These are phyloP conservation scores for Podaxis sp. DNA, from an alignment of 768 basidiomycete genomes.

Conservation along the genomic window DNA sequence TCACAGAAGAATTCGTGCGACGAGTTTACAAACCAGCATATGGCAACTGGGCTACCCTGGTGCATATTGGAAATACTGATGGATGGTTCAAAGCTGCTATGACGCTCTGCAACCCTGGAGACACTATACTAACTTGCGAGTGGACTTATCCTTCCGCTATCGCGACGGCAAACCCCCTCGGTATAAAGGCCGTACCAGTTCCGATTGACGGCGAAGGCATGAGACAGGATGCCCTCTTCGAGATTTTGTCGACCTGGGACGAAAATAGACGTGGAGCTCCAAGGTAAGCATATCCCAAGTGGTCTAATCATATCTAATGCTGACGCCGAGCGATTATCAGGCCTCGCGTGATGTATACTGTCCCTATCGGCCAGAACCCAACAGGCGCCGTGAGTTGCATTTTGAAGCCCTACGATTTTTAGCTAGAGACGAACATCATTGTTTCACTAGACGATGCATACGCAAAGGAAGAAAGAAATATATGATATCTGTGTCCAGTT, in stretches of 20 bases:
- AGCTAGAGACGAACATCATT: background rate
- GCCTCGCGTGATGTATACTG: conserved; percentile 70
- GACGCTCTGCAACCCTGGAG: conserved; percentile 67
- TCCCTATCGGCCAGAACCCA: conserved; percentile 86
- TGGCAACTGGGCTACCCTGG: conserved; percentile 52
- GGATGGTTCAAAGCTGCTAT: conserved; percentile 57
- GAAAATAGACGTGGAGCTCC: conserved; percentile 49
- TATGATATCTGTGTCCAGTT: conserved; percentile 83
- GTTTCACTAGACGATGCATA: conserved; percentile 51
- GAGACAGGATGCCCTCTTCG: conserved; percentile 56
- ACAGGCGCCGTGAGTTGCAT: conserved; percentile 59
- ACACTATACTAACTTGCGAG: conserved; percentile 57
- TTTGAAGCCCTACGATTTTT: background rate
- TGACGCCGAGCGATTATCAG: conserved; percentile 27
- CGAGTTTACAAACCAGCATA: conserved; percentile 61
- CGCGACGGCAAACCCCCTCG: conserved; percentile 34
- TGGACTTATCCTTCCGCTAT: conserved; percentile 72
- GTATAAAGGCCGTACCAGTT: conserved; percentile 50
- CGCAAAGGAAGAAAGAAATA: conserved; percentile 68
- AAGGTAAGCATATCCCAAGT: conserved; percentile 35
- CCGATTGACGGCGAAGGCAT: conserved; percentile 73
- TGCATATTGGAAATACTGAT: conserved; percentile 72
- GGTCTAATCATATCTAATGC: background rate
- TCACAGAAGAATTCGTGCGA: conserved; percentile 55
- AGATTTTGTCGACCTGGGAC: conserved; percentile 67